phyloP scores from a whole-genome alignment of 2,329 filamentous ascomycete species.

The Ceratocystis cubensis region DNA sequence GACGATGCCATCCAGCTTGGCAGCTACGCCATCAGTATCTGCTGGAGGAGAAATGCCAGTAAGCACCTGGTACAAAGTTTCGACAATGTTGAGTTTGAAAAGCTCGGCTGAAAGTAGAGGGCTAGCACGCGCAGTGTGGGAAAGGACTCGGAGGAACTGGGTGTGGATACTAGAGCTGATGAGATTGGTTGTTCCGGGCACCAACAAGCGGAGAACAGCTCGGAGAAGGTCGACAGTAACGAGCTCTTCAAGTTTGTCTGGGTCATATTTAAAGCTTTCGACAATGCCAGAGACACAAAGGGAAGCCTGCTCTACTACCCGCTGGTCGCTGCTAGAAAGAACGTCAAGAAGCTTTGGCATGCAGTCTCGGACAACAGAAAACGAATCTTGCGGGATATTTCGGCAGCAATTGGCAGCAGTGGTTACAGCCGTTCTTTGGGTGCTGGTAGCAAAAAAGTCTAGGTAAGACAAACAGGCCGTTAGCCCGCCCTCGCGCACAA shows the following conservation, averaged over 20 bases:
- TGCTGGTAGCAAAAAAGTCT: constrained; percentile 95
- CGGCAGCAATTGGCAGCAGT: constrained; percentile 97
- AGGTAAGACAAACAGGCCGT: constrained; percentile 93
- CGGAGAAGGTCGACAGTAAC: constrained; percentile 78
- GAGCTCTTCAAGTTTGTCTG: constrained; percentile 79
- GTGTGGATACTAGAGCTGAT: constrained; percentile 93
- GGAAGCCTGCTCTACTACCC: constrained; percentile 92
- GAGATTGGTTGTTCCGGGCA: constrained; percentile 89
- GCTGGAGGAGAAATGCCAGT: constrained; percentile 87
- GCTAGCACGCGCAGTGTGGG: constrained; percentile 81
- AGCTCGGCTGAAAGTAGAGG: constrained; percentile 77
- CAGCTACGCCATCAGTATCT: constrained; percentile 62
- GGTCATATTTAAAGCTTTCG: constrained; percentile 86
- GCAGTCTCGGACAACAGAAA: constrained; percentile 79
- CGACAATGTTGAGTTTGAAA: constrained; percentile 91
- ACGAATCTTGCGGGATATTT: constrained; percentile 89
- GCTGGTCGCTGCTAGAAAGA: constrained; percentile 81
- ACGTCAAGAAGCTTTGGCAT: constrained; percentile 94
- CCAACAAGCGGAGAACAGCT: constrained; percentile 71
- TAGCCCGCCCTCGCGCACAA: constrained; percentile 87
- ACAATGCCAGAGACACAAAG: constrained; percentile 91
- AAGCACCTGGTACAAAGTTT: constrained; percentile 92
- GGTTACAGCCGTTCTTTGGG: constrained; percentile 89
- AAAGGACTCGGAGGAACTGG: constrained; percentile 82
- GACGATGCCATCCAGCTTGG: constrained; percentile 87